phyloP scores from a whole-genome alignment of 2,329 filamentous ascomycete genomes.

The Sporothrix sp. region DNA sequence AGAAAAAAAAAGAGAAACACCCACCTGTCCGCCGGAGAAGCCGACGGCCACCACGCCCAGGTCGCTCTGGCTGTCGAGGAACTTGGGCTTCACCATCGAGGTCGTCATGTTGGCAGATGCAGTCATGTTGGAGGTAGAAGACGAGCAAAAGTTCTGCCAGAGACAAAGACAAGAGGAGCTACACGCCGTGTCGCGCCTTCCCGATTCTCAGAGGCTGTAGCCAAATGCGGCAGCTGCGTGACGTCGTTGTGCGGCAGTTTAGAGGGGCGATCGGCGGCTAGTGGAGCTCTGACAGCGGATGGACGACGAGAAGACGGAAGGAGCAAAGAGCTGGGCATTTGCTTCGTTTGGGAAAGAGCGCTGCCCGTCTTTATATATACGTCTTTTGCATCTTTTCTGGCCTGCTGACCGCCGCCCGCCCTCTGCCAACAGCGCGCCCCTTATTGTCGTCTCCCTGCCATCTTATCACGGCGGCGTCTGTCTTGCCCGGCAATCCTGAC shows the following conservation, averaged over 20 bases:
- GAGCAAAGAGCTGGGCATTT: neutral
- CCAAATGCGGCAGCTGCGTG: neutral
- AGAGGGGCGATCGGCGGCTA: constrained; percentile 1
- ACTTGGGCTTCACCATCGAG: constrained; percentile 53
- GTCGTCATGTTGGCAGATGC: constrained; percentile 36
- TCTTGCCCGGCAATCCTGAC: too few relatives aligned
- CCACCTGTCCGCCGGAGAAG: constrained; percentile 91
- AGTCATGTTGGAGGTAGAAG: neutral
- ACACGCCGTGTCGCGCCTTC: neutral
- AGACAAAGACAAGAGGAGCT: neutral
- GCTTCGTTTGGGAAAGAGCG: too few relatives aligned
- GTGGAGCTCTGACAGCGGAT: neutral
- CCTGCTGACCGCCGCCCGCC: neutral
- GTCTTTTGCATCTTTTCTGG: neutral
- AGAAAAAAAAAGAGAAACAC: neutral
- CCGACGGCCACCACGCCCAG: constrained; percentile 89
- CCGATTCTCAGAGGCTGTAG: neutral
- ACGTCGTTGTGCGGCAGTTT: neutral
- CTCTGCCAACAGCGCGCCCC: neutral
- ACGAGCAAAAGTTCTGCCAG: neutral
- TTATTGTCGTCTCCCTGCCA: neutral
- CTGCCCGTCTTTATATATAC: too few relatives aligned
- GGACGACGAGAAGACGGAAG: neutral
- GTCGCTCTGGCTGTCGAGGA: constrained; percentile 69
- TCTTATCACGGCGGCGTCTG: neutral